A percentile compares a stretch with the other conserved stretches of the same genome.
These are phyloP conservation scores for Chenopodium berlandieri DNA, from an alignment of 148 eudicot species.

Conservation along the genomic window DNA sequence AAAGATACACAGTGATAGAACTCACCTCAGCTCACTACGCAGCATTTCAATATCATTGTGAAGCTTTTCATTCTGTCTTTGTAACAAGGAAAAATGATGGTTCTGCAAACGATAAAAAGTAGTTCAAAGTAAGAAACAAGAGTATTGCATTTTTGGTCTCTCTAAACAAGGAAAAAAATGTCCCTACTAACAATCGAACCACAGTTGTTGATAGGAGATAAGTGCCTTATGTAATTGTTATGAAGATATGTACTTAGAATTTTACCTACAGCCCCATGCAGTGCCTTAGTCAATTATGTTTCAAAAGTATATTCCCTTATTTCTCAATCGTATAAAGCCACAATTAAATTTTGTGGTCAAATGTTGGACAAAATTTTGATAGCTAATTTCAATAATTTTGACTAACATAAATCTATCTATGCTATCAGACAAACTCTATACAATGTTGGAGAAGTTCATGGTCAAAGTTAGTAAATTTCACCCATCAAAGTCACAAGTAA, in stretches of 20 bases:
- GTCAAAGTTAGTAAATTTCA: too few species aligned
- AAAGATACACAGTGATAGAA: not conserved
- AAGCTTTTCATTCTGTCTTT: constrained; percentile 68
- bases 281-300: too few species aligned
- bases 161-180: not conserved
- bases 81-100: constrained; percentile 65
- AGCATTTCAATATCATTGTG: constrained; percentile 64
- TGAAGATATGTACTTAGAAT: not conserved
- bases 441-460: too few species aligned
- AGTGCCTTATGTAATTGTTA: not conserved
- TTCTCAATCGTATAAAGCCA: too few species aligned
- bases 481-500: too few species aligned
- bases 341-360: too few species aligned
- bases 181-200: not conserved
- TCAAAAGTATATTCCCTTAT: too few species aligned
- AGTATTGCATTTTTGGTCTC: not conserved
- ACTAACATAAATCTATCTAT: too few species aligned
- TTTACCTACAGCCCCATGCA: not conserved
- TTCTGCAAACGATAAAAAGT: constrained; percentile 38
- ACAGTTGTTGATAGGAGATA: not conserved
- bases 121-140: constrained; percentile 13
- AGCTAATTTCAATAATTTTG: too few species aligned
- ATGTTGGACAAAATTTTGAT: too few species aligned
- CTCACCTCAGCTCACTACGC: constrained; percentile 65
- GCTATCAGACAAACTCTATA: too few species aligned